phyloP scores from a whole-genome alignment of 2,329 filamentous ascomycete species.

The Calonectria pseudoturangicola region DNA sequence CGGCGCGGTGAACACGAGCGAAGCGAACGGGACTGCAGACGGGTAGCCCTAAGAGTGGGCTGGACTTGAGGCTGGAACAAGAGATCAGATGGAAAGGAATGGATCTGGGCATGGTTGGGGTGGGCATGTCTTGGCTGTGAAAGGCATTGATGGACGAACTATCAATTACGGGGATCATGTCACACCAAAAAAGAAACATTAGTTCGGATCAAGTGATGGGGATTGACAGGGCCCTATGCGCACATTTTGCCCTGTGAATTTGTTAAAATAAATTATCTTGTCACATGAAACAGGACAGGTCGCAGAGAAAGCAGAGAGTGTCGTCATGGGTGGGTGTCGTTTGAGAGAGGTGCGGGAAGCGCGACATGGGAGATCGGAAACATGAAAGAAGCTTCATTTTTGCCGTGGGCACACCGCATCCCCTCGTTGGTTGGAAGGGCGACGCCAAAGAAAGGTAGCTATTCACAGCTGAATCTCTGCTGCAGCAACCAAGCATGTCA shows the following conservation, averaged over 20 bases:
- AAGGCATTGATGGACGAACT: slow-evolving; percentile 23
- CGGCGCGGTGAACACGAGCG: slow-evolving; percentile 13
- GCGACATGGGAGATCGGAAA: background rate
- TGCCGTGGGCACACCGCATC: background rate
- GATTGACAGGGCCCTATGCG: slow-evolving; percentile 8
- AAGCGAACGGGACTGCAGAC: slow-evolving; percentile 2
- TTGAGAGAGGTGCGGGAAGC: slow-evolving; percentile 15
- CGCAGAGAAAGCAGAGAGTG: slow-evolving; percentile 23
- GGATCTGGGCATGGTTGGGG: slow-evolving; percentile 25
- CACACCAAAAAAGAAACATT: slow-evolving; percentile 29
- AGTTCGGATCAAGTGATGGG: slow-evolving; percentile 6
- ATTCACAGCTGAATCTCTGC: slow-evolving; percentile 8
- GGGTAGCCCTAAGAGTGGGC: slow-evolving; percentile 26
- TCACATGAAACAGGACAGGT: slow-evolving; percentile 39
- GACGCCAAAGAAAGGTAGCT: background rate
- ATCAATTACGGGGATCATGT: slow-evolving; percentile 7
- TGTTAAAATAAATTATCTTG: slow-evolving; percentile 10
- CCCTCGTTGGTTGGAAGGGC: background rate
- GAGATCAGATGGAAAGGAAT: slow-evolving; percentile 33
- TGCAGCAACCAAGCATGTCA: background rate
- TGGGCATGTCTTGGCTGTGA: slow-evolving; percentile 9
- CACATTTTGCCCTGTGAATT: slow-evolving; percentile 10
- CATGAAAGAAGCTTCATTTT: slow-evolving; percentile 1
- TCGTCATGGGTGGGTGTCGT: slow-evolving; percentile 30
- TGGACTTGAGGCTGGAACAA: background rate